Evolutionary conservation across 495 filamentous ascomycete species (phyloP), one percentile per base, ranked within the genome.

Genomic region (Sphaerosporella brunnea): DNA sequence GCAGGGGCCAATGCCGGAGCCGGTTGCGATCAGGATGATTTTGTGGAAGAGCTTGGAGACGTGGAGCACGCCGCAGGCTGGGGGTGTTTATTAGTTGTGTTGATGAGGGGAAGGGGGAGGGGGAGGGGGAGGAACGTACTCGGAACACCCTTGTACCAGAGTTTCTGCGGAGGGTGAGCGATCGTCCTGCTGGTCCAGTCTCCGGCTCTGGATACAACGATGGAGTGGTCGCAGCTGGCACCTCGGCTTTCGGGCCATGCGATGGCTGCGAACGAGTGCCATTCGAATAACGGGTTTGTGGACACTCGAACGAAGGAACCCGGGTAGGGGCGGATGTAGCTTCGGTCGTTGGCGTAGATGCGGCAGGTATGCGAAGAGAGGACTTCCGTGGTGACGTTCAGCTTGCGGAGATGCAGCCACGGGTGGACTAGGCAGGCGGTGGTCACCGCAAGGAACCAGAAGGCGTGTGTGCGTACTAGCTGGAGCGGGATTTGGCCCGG

Each of bases 241-340:
- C 15, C 35, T 1, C 20, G 11, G 2, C 37, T 10, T 20, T 21
- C 23, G 36, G 59, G 65, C 49, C 68, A 65, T 26, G 77, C 74
- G 55, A 90, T 82, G 19, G 78, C 79, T 16, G 82, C 84, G 53
- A 92, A 92, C 5, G 78, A 72, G 64, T 92, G 84, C 72, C 79
- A 84, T 67, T 92, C 83, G 10, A 66, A 71, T 44, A 90, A 63
- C 0, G 78, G 78, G 13, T 66, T 66, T 45, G 72, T 64, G 25
- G 73, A 74, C 44, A 71, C 62, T 2, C 73, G 68, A 35, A 75
- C 64, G 49, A 46, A 46, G 19, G 43, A 46, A 53, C 74, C 63
- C 55, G 67, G 77, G 23, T 43, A 43, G 1, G 40, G 40, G 67
- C 66, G 72, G 61, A 69, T 66, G 42, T 70, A 66, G 51, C 68